Evolutionary conservation across 1,284 basidiomycete genomes (phyloP).

Genomic region (Athelia sp.): DNA sequence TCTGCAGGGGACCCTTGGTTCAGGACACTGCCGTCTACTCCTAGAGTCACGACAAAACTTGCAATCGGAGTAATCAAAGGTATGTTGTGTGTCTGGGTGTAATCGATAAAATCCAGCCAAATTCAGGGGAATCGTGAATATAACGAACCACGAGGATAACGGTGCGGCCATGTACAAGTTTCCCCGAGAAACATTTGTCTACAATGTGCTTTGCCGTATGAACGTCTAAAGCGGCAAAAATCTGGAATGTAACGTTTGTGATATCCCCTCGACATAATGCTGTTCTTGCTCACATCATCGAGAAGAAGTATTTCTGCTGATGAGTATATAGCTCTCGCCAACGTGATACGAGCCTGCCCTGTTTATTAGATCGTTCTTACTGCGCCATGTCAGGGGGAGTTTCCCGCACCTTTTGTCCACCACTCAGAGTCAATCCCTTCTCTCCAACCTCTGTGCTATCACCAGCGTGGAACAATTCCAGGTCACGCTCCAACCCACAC

Average conservation of each 20-base stretch:
- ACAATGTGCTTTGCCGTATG: conserved; percentile 76
- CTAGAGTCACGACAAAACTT: conserved; percentile 56
- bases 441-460: conserved; percentile 54
- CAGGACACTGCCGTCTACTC: conserved; percentile 44
- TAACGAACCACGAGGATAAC: conserved; percentile 61
- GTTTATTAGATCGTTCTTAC: not conserved
- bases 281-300: conserved; percentile 56
- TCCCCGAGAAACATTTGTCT: conserved; percentile 68
- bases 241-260: not conserved
- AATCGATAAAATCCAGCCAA: not conserved
- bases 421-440: conserved; percentile 42
- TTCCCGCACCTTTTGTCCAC: conserved; percentile 9
- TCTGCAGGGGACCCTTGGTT: conserved; percentile 43
- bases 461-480: conserved; percentile 53
- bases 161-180: conserved; percentile 65
- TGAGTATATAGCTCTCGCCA: conserved; percentile 71
- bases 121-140: not conserved
- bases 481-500: conserved; percentile 52
- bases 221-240: conserved; percentile 33
- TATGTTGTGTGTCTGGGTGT: conserved; percentile 63
- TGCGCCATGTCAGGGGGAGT: not conserved
- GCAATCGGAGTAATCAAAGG: conserved; percentile 59
- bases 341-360: conserved; percentile 62
- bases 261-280: conserved; percentile 25
- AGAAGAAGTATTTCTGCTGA: conserved; percentile 56